Evolutionary conservation across 148 eudicot species (phyloP).

Genomic region (Dianthus caryophyllus): DNA sequence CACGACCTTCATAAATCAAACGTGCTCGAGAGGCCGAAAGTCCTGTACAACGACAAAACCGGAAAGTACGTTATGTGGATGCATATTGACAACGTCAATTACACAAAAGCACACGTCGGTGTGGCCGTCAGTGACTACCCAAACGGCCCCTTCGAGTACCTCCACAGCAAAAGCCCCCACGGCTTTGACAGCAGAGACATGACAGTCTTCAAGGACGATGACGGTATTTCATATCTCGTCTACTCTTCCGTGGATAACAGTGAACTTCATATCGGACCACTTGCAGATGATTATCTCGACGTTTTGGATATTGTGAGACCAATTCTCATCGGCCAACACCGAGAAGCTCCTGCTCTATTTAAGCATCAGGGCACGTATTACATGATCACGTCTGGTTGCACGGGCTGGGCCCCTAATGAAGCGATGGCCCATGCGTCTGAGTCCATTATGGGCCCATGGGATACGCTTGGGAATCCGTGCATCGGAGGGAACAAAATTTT

Average conservation of each 20-base stretch:
- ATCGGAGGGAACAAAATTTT: slow-evolving; percentile 70
- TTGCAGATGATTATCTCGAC: slow-evolving; percentile 67
- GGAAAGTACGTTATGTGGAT: slow-evolving; percentile 95
- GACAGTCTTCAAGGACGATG: slow-evolving; percentile 91
- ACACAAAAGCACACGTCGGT: slow-evolving; percentile 88
- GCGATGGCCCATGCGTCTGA: slow-evolving; percentile 82
- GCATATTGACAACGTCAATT: slow-evolving; percentile 88
- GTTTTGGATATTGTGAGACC: slow-evolving; percentile 49
- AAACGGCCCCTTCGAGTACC: slow-evolving; percentile 78
- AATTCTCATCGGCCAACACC: slow-evolving; percentile 65
- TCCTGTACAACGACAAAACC: slow-evolving; percentile 63
- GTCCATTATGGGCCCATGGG: slow-evolving; percentile 87
- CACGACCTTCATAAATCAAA: slow-evolving; percentile 89
- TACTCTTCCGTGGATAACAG: slow-evolving; percentile 90
- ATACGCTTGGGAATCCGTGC: slow-evolving; percentile 82
- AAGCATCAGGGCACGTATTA: slow-evolving; percentile 81
- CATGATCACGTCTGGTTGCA: slow-evolving; percentile 96
- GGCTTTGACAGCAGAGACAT: slow-evolving; percentile 90
- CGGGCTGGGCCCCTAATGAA: slow-evolving; percentile 96
- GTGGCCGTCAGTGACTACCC: slow-evolving; percentile 69
- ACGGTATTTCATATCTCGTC: slow-evolving; percentile 67
- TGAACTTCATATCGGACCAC: slow-evolving; percentile 90
- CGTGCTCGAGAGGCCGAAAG: slow-evolving; percentile 97
- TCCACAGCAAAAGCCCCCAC: slow-evolving; percentile 77
- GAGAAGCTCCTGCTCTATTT: slow-evolving; percentile 93